Conservation (phyloP, 768 basidiomycete species). For the Astraeus odoratus region DNA sequence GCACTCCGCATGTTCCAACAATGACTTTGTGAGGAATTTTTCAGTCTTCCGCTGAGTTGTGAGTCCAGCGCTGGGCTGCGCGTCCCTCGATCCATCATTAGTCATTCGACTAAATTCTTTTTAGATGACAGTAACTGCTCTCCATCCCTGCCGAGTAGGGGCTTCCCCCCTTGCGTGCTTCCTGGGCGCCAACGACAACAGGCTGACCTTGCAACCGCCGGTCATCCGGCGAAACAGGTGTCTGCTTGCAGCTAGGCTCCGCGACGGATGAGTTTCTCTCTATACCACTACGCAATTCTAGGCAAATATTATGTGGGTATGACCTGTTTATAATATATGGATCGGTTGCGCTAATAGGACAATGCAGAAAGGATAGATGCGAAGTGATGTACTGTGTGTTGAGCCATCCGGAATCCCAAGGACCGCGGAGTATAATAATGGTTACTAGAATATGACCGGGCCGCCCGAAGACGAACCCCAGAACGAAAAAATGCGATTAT, state of each 20-base stretch:
- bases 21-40: too few relatives aligned
- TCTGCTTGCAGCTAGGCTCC: not conserved
- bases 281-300: not conserved
- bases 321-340: not conserved
- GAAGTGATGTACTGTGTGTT: not conserved
- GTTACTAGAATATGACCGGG: not conserved
- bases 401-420: not conserved
- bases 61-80: too few relatives aligned
- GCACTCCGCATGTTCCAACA: not conserved
- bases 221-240: not conserved
- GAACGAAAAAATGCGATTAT: not conserved
- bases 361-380: not conserved
- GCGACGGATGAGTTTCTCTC: not conserved
- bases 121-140: not conserved
- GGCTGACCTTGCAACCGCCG: not conserved
- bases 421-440: not conserved
- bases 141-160: not conserved
- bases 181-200: not conserved
- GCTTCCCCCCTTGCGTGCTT: not conserved
- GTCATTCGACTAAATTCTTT: not conserved
- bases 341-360: not conserved
- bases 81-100: too few relatives aligned
- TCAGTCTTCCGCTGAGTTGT: too few relatives aligned
- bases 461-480: not conserved
- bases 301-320: not conserved